Evolutionary conservation across 2,329 filamentous ascomycete species (phyloP).

Genomic region (Whalleya microplaca): DNA sequence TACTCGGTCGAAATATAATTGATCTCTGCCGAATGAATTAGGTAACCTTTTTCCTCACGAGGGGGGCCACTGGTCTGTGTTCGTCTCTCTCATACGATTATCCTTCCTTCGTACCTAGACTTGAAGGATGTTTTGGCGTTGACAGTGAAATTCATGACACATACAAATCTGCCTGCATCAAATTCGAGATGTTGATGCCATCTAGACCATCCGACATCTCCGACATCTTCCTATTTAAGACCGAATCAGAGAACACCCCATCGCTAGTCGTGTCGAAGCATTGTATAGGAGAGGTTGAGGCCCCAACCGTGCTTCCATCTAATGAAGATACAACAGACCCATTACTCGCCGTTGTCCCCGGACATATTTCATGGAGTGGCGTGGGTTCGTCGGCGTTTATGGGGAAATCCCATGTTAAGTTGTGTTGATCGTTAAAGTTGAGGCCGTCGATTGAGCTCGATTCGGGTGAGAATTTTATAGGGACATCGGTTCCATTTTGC

Average conservation of each 20-base stretch:
- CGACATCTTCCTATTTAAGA: slow-evolving; percentile 14
- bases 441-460: slow-evolving; percentile 15
- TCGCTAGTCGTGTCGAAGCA: slow-evolving; percentile 20
- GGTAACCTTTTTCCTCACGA: neutral
- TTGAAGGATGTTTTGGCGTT: neutral
- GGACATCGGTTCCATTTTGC: slow-evolving; percentile 5
- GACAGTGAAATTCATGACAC: slow-evolving; percentile 1
- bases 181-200: slow-evolving; percentile 23
- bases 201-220: slow-evolving; percentile 20
- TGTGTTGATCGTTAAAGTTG: slow-evolving; percentile 15
- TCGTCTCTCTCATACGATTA: too few species aligned
- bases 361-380: slow-evolving; percentile 17
- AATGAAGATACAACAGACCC: slow-evolving; percentile 18
- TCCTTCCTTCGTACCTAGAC: neutral
- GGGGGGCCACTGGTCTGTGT: too few species aligned
- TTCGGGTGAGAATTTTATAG: slow-evolving; percentile 14
- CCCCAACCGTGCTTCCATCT: slow-evolving; percentile 20
- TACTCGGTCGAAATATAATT: slow-evolving; percentile 26
- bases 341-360: slow-evolving; percentile 9
- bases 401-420: slow-evolving; percentile 24
- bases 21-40: slow-evolving; percentile 12
- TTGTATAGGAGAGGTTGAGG: slow-evolving; percentile 25
- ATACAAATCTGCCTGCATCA: slow-evolving; percentile 28
- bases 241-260: slow-evolving; percentile 13
- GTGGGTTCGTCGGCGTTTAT: slow-evolving; percentile 13